Evolutionary conservation across 1,139 yeast species (phyloP), one percentile per base, ranked within the genome.

Genomic region (Pichia terricola): DNA sequence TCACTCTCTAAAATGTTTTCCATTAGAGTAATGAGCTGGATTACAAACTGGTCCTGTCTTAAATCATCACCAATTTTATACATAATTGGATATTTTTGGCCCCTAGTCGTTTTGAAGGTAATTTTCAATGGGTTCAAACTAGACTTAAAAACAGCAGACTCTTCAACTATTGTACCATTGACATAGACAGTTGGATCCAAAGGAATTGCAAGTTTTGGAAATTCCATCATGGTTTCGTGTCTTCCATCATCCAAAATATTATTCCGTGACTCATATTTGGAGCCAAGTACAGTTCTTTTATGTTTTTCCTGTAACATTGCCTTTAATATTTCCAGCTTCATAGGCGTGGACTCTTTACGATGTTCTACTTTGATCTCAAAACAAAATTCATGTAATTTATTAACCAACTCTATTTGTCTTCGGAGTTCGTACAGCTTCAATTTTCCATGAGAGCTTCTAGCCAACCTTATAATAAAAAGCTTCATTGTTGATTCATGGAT

Each of bases 11-110:
- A 66, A 41, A 94, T 72, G 57, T 81, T 88, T 61, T 91, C 96
- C 96, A 94, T 91, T 47, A 94, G 67, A 44, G 83, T 77, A 44
- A 94, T 85, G 47, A 94, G 86, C 62, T 94, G 98, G 43, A 88
- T 85, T 27, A 91, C 95, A 53, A 94, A 73, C 61, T 94, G 99
- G 66, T 94, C 99, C 61, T 94, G 99, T 47, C 97, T 70, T 42
- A 94, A 68, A 60, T 94, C 98, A 63, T 94, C 98, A 3, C 99
- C 98, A 41, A 85, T 84, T 61, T 94, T 94, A 65, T 88, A 88
- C 83, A 94, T 91, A 38, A 91, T 65, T 4, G 95, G 79, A 61
- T 88, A 94, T 34, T 39, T 44, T 0, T 40, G 33, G 0, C 81
- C 84, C 16, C 61, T 64, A 1, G 72, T 66, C 1, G 49, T 51